Conservation (phyloP, 768 basidiomycete species). For the Leccinum boreale region DNA sequence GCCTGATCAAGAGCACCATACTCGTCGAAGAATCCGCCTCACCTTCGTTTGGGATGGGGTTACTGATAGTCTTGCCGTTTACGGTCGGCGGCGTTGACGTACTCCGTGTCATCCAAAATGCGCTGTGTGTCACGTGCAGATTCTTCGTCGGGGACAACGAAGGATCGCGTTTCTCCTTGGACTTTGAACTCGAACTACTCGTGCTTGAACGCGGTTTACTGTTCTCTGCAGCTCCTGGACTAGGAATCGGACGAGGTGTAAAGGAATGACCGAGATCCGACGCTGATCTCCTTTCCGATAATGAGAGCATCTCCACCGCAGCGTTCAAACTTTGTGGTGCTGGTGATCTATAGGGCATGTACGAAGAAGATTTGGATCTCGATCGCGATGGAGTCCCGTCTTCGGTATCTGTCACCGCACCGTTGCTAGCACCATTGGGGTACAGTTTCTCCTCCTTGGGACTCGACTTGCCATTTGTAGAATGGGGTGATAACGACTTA, state of each 20-base stretch:
- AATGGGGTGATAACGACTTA: constrained; percentile 36
- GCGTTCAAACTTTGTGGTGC: constrained; percentile 71
- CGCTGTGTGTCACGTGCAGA: constrained; percentile 36
- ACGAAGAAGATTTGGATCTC: constrained; percentile 52
- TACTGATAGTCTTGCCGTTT: constrained; percentile 64
- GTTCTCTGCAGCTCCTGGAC: constrained; percentile 18
- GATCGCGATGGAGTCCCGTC: constrained; percentile 44
- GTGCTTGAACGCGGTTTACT: constrained; percentile 30
- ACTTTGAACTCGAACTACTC: constrained; percentile 26
- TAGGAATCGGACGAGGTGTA: constrained; percentile 17
- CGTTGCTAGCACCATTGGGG: constrained; percentile 24
- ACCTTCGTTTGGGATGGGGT: constrained; percentile 71
- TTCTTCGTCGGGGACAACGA: constrained; percentile 47
- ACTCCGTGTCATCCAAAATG: constrained; percentile 34
- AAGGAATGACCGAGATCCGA: constrained; percentile 28
- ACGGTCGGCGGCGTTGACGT: constrained; percentile 41
- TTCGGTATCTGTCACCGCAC: constrained; percentile 27
- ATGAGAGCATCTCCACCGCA: constrained; percentile 60
- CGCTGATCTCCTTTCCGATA: constrained; percentile 27
- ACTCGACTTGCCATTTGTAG: constrained; percentile 33
- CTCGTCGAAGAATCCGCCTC: constrained; percentile 15
- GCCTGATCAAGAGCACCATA: constrained; percentile 1
- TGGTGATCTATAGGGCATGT: constrained; percentile 51
- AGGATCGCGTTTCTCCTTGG: constrained; percentile 30
- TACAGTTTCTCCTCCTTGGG: constrained; percentile 34